phyloP scores from a whole-genome alignment of 2,329 filamentous ascomycete genomes.

The Chaetomiaceae sp. region DNA sequence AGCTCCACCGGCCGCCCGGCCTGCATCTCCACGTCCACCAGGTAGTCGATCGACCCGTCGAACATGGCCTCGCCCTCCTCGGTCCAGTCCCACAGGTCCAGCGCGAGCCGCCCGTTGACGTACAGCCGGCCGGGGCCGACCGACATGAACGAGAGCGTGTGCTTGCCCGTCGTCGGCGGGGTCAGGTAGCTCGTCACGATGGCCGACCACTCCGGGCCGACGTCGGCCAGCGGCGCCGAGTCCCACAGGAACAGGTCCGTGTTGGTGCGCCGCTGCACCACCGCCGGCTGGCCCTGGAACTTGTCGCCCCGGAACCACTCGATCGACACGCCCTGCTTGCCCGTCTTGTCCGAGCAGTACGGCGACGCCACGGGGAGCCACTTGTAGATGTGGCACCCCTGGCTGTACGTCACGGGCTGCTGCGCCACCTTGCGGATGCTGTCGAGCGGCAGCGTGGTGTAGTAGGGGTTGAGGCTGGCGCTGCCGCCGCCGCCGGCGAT shows the following conservation, averaged over 20 bases:
- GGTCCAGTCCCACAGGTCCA: slow-evolving; percentile 66
- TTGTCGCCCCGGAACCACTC: slow-evolving; percentile 62
- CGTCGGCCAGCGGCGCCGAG: slow-evolving; percentile 55
- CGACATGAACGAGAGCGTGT: slow-evolving; percentile 64
- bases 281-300: slow-evolving; percentile 53
- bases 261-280: slow-evolving; percentile 55
- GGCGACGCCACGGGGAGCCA: slow-evolving; percentile 60
- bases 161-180: slow-evolving; percentile 53
- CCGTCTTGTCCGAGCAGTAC: slow-evolving; percentile 51
- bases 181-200: slow-evolving; percentile 57
- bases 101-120: slow-evolving; percentile 53
- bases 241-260: slow-evolving; percentile 69
- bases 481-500: slow-evolving; percentile 66
- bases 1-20: slow-evolving; percentile 57
- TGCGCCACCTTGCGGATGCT: slow-evolving; percentile 53
- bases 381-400: slow-evolving; percentile 60
- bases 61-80: slow-evolving; percentile 68
- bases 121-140: slow-evolving; percentile 60
- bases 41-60: slow-evolving; percentile 60
- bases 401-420: slow-evolving; percentile 54
- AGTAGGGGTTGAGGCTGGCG: slow-evolving; percentile 64
- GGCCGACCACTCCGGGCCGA: slow-evolving; percentile 61
- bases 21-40: slow-evolving; percentile 56
- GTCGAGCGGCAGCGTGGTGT: slow-evolving; percentile 59
- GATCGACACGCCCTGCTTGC: slow-evolving; percentile 56